phyloP scores from a whole-genome alignment of 2,329 filamentous ascomycete species.

The Epichloe sibirici region DNA sequence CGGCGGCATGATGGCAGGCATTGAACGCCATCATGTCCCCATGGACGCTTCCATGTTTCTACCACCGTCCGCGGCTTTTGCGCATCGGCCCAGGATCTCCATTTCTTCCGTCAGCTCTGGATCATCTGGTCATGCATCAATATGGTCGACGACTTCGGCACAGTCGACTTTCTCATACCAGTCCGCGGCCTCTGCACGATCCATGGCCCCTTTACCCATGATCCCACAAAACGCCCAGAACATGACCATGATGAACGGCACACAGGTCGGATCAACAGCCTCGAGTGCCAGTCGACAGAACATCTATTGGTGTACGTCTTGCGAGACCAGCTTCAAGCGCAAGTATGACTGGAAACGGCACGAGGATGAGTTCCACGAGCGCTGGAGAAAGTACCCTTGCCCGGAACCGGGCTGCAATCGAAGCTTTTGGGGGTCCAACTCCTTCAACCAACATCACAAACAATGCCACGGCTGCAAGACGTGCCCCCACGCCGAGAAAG shows the following conservation, averaged over 20 bases:
- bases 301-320: conserved; percentile 45
- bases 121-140: conserved; percentile 35
- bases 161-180: conserved; percentile 30
- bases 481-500: conserved; percentile 52
- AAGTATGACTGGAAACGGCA: conserved; percentile 61
- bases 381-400: conserved; percentile 55
- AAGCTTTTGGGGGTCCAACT: conserved; percentile 57
- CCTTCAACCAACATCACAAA: conserved; percentile 56
- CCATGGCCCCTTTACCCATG: conserved; percentile 25
- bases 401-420: conserved; percentile 52
- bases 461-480: conserved; percentile 52
- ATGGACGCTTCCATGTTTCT: conserved; percentile 20
- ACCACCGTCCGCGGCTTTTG: conserved; percentile 24
- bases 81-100: conserved; percentile 32
- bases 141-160: conserved; percentile 30
- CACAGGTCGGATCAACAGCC: conserved; percentile 17
- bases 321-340: conserved; percentile 53
- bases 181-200: conserved; percentile 20
- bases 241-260: conserved; percentile 21
- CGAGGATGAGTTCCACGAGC: conserved; percentile 58
- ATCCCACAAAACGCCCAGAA: conserved; percentile 18
- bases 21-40: conserved; percentile 2
- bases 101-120: conserved; percentile 37
- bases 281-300: conserved; percentile 26
- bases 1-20: conserved; percentile 3